These are phyloP conservation scores for Bauhinia variegata DNA, from an alignment of 306 rosid genomes.

Conservation along the genomic window DNA sequence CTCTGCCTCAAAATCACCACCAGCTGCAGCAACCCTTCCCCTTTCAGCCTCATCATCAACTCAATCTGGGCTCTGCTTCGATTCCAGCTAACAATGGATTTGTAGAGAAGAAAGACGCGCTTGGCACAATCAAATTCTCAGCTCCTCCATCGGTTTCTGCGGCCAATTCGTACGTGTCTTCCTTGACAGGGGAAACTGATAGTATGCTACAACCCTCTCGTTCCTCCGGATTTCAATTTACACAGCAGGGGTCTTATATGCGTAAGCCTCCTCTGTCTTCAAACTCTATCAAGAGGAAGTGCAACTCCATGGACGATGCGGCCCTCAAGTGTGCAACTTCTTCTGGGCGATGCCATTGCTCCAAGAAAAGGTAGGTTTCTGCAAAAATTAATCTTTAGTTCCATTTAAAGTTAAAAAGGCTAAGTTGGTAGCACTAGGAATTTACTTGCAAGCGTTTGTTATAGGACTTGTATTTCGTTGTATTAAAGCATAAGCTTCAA, in stretches of 20 bases:
- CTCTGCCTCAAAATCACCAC: conserved; percentile 38
- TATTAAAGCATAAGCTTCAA: background rate
- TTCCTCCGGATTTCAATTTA: conserved; percentile 67
- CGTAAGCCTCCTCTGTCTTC: conserved; percentile 69
- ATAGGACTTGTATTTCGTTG: background rate
- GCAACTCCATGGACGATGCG: conserved; percentile 56
- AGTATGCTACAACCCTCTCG: conserved; percentile 42
- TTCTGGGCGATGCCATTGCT: conserved; percentile 69
- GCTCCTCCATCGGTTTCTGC: conserved; percentile 50
- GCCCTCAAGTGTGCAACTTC: conserved; percentile 54
- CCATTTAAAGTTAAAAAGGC: background rate
- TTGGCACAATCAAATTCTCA: conserved; percentile 38
- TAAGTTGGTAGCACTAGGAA: background rate
- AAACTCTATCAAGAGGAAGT: conserved; percentile 61
- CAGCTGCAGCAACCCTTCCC: background rate
- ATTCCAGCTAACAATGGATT: conserved; percentile 30
- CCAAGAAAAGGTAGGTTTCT: conserved; percentile 61
- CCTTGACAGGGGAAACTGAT: conserved; percentile 54
- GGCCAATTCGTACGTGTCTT: conserved; percentile 60
- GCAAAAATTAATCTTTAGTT: background rate
- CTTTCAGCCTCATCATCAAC: background rate
- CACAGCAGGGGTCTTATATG: conserved; percentile 48
- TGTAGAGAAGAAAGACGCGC: conserved; percentile 42
- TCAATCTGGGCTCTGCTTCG: background rate
- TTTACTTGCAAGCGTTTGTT: too few relatives aligned